A percentile compares a stretch with the other conserved stretches of the same genome.
These are phyloP conservation scores for Kluyveromyces starmeri DNA, from an alignment of 805 yeast species.

Conservation along the genomic window DNA sequence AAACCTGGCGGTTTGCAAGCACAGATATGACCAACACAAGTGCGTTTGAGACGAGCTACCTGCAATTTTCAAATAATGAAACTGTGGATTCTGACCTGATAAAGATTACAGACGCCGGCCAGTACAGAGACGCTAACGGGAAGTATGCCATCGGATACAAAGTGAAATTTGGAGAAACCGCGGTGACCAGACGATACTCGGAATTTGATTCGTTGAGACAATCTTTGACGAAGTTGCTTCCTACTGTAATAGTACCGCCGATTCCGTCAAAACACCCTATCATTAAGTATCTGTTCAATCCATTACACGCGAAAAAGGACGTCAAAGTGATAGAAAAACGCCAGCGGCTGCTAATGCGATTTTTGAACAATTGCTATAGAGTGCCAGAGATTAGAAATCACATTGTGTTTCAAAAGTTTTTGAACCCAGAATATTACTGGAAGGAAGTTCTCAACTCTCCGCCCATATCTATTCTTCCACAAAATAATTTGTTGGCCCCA, in stretches of 20 bases:
- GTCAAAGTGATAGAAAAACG: constrained; percentile 52
- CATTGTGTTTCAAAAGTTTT: constrained; percentile 61
- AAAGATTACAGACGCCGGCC: constrained; percentile 69
- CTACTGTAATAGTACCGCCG: constrained; percentile 82
- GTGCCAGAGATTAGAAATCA: constrained; percentile 49
- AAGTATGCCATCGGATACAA: constrained; percentile 79
- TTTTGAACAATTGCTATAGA: constrained; percentile 64
- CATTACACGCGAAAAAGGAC: constrained; percentile 36
- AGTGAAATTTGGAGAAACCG: constrained; percentile 47
- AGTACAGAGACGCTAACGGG: constrained; percentile 69
- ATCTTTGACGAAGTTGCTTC: constrained; percentile 61
- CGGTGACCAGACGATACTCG: constrained; percentile 78
- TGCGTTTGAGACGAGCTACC: neutral
- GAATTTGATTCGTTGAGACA: constrained; percentile 83
- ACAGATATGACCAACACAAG: neutral
- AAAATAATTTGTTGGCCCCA: constrained; percentile 46
- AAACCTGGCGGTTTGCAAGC: neutral
- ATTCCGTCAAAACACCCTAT: constrained; percentile 81
- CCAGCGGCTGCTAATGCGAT: constrained; percentile 64
- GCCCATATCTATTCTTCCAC: constrained; percentile 45
- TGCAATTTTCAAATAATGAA: neutral
- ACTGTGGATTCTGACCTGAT: neutral
- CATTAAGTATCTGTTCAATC: constrained; percentile 36
- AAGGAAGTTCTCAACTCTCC: constrained; percentile 57
- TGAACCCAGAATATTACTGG: constrained; percentile 84